A percentile compares a stretch with the other conserved stretches of the same genome.
Conservation (phyloP, 441 rosid species). For the Theobroma grandiflorum region DNA sequence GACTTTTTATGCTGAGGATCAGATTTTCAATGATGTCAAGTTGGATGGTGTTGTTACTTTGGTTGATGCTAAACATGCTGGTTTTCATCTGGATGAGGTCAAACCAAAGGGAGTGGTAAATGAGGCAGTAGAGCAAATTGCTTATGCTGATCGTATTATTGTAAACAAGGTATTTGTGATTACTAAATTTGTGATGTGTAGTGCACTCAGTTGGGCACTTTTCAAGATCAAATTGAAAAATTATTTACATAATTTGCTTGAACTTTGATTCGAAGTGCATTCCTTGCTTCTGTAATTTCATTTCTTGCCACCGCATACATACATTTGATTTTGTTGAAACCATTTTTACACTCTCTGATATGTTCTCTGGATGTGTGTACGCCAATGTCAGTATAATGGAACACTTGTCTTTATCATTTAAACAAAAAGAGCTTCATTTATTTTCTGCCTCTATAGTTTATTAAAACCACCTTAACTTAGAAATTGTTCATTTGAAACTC, state of each 20-base stretch:
- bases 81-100: slow-evolving; percentile 81
- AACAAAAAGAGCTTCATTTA: slow-evolving; percentile 1
- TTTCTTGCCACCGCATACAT: not conserved
- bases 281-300: not conserved
- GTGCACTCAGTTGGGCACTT: not conserved
- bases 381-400: not conserved
- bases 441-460: not conserved
- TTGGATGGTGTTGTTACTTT: slow-evolving; percentile 97
- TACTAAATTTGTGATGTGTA: not conserved
- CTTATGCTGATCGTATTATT: slow-evolving; percentile 89
- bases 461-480: not conserved
- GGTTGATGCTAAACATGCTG: slow-evolving; percentile 95
- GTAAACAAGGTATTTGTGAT: slow-evolving; percentile 74
- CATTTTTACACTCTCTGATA: not conserved
- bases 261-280: not conserved
- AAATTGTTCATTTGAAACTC: slow-evolving; percentile 7
- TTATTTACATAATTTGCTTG: not conserved
- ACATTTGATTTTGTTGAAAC: not conserved
- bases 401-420: not conserved
- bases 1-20: slow-evolving; percentile 93
- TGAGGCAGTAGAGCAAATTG: slow-evolving; percentile 97
- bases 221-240: not conserved
- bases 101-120: slow-evolving; percentile 92
- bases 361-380: not conserved
- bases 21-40: slow-evolving; percentile 83